Evolutionary conservation across 176 grass and related monocot species (phyloP).

Genomic region (Sorghum bicolor): Sorghum_bicolor_NCBIv3 NC_012871.2:67802001-67802500

Average conservation of each 20-base stretch:
- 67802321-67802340: conserved; percentile 71
- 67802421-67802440: not conserved
- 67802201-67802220: not conserved
- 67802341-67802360: conserved; percentile 91
- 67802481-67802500: not conserved
- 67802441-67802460: not conserved
- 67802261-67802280: not conserved
- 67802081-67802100: not conserved
- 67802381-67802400: conserved; percentile 86
- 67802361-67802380: conserved; percentile 89
- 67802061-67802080: not conserved
- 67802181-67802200: not conserved
- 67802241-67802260: not conserved
- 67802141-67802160: not conserved
- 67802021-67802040: not conserved
- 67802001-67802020: not conserved
- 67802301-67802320: not conserved
- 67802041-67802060: not conserved
- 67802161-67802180: not conserved
- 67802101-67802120: not conserved
- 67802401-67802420: conserved; percentile 49
- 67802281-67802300: not conserved
- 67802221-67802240: not conserved
- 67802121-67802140: not conserved
- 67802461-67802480: not conserved